These are phyloP conservation scores for Thozetella sp. DNA, from an alignment of 495 filamentous ascomycete genomes.

Conservation along the genomic window DNA sequence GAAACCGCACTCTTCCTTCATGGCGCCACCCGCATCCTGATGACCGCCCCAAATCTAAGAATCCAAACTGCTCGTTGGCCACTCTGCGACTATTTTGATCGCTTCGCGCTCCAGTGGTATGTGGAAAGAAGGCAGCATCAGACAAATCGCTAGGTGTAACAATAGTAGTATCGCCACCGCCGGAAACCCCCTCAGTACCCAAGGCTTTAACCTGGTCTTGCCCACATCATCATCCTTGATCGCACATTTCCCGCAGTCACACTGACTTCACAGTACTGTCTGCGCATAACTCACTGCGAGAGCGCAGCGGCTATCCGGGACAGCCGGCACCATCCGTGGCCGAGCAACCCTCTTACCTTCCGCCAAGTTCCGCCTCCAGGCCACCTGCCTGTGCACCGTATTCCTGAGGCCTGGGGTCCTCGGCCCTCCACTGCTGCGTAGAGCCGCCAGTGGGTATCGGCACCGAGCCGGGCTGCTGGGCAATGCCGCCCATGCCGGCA, in stretches of 20 bases:
- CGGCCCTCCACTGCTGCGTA: slow-evolving; percentile 66
- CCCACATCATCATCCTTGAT: not conserved
- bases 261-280: not conserved
- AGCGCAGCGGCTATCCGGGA: not conserved
- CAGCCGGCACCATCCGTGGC: not conserved
- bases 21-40: too few species aligned
- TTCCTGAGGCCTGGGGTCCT: slow-evolving; percentile 89
- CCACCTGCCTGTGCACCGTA: slow-evolving; percentile 57
- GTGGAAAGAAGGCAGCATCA: not conserved
- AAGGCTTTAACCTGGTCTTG: not conserved
- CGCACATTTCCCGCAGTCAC: not conserved
- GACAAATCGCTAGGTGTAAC: not conserved
- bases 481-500: slow-evolving; percentile 21
- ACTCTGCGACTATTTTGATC: not conserved
- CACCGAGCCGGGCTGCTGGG: slow-evolving; percentile 42
- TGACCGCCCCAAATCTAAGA: too few species aligned
- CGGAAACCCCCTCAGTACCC: not conserved
- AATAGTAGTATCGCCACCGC: not conserved
- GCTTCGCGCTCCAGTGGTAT: not conserved
- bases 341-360: slow-evolving; percentile 24
- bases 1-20: too few species aligned
- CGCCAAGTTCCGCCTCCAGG: slow-evolving; percentile 84
- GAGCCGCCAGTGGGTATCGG: slow-evolving; percentile 74
- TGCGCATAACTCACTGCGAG: too few species aligned
- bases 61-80: too few species aligned